Percentiles rank a stretch among this genome's conserved stretches.
phyloP scores from a whole-genome alignment of 2,329 filamentous ascomycete genomes.

The Curvularia sp. region DNA sequence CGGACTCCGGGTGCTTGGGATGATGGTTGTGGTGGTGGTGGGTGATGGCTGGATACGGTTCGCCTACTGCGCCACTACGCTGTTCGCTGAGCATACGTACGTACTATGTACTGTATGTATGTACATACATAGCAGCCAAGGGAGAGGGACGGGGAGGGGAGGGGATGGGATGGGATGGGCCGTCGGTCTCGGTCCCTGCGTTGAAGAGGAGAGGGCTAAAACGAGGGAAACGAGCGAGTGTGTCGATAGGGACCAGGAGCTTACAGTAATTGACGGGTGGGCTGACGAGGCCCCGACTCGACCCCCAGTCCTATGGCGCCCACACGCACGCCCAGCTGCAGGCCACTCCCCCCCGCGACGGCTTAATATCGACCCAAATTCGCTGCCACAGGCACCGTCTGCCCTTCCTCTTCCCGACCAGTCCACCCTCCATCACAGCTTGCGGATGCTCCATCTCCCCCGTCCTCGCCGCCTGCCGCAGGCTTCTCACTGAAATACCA shows the following conservation, averaged over 20 bases:
- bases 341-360: conserved; percentile 30
- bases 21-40: not conserved
- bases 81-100: too few species aligned
- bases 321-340: conserved; percentile 31
- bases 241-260: conserved; percentile 18
- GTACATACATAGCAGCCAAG: too few species aligned
- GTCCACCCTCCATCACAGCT: conserved; percentile 22
- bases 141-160: too few species aligned
- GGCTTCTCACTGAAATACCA: conserved; percentile 39
- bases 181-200: conserved; percentile 11
- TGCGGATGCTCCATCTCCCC: conserved; percentile 46
- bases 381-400: conserved; percentile 14
- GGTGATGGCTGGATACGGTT: not conserved
- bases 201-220: conserved; percentile 18
- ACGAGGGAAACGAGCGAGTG: conserved; percentile 28
- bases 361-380: conserved; percentile 32
- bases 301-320: conserved; percentile 25
- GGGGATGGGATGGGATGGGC: not conserved
- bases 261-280: conserved; percentile 10
- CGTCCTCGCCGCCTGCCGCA: conserved; percentile 38
- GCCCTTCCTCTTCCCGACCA: conserved; percentile 12
- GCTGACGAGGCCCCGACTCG: conserved; percentile 22
- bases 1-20: not conserved
- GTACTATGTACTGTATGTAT: too few species aligned
- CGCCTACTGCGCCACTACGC: conserved; percentile 1